A percentile compares a stretch with the other conserved stretches of the same genome.
phyloP scores from a whole-genome alignment of 2,329 filamentous ascomycete species.

The Canariomyces notabilis region DNA sequence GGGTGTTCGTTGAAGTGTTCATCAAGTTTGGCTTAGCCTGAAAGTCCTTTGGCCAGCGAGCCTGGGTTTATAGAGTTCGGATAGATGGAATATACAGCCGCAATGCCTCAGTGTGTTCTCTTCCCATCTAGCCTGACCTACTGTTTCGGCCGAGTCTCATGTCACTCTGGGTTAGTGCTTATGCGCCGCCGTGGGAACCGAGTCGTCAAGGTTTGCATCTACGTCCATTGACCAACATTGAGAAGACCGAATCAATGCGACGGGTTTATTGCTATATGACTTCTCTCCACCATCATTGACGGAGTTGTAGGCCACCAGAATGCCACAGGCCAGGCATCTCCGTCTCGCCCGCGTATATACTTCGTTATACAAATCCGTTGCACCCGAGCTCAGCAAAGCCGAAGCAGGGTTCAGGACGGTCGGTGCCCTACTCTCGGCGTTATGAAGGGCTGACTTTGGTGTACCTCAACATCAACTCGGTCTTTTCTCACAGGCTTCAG shows the following conservation, averaged over 20 bases:
- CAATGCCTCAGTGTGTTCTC: too few relatives aligned
- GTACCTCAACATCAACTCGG: slow-evolving; percentile 12
- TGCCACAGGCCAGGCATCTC: background rate
- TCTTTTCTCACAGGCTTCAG: slow-evolving; percentile 20
- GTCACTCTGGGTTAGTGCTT: too few relatives aligned
- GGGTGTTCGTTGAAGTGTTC: too few relatives aligned
- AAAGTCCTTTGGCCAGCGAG: too few relatives aligned
- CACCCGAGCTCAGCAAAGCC: background rate
- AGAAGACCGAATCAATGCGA: background rate
- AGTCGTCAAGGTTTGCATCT: background rate
- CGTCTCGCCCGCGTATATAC: background rate
- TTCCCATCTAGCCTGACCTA: too few relatives aligned
- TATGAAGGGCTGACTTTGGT: slow-evolving; percentile 29
- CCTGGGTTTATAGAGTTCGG: too few relatives aligned
- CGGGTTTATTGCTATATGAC: too few relatives aligned
- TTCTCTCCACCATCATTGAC: background rate
- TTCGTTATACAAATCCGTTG: background rate
- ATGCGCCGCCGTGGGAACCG: too few relatives aligned
- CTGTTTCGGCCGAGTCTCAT: too few relatives aligned
- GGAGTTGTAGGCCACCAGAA: background rate
- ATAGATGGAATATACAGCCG: too few relatives aligned
- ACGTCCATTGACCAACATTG: too few relatives aligned
- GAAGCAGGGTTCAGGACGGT: slow-evolving; percentile 1
- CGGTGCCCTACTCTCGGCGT: slow-evolving; percentile 33
- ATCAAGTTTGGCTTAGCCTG: too few relatives aligned